Evolutionary conservation across 257 asterid genomes (phyloP).

Genomic region (Nicotiana attenuata): DNA sequence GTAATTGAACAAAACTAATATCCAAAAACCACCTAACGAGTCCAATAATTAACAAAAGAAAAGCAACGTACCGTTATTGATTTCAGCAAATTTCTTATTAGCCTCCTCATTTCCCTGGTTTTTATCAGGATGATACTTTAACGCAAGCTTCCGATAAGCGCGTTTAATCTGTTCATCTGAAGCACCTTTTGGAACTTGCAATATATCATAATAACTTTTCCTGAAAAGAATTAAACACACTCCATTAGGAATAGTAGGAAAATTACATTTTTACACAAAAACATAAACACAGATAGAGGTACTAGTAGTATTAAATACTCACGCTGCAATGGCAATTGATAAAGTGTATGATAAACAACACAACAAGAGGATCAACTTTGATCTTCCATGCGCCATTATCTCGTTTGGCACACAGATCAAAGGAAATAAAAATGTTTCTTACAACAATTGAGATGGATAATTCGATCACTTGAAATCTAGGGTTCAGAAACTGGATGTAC

Average conservation of each 20-base stretch:
- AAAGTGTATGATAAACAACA: slow-evolving; percentile 44
- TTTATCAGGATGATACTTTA: slow-evolving; percentile 92
- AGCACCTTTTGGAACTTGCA: slow-evolving; percentile 75
- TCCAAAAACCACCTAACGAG: neutral
- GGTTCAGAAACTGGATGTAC: slow-evolving; percentile 3
- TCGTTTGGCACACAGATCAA: slow-evolving; percentile 40
- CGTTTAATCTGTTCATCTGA: slow-evolving; percentile 91
- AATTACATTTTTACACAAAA: neutral
- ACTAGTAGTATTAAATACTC: slow-evolving; percentile 19
- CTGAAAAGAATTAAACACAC: slow-evolving; percentile 25
- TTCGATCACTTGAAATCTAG: slow-evolving; percentile 15
- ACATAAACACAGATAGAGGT: neutral
- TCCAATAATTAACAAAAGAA: neutral
- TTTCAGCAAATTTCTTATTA: slow-evolving; percentile 86
- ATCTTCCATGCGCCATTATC: slow-evolving; percentile 67
- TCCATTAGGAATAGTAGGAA: neutral
- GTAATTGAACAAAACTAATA: neutral
- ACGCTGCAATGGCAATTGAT: slow-evolving; percentile 72
- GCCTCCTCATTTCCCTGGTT: slow-evolving; percentile 94
- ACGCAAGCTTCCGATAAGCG: slow-evolving; percentile 85
- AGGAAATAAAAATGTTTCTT: neutral
- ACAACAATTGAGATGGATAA: neutral
- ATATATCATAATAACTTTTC: slow-evolving; percentile 80
- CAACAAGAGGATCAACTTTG: slow-evolving; percentile 40
- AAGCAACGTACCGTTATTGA: slow-evolving; percentile 56